Base-by-base conservation (phyloP, 2,329 filamentous ascomycete genomes). In the Cordyceps fumosorosea region DNA sequence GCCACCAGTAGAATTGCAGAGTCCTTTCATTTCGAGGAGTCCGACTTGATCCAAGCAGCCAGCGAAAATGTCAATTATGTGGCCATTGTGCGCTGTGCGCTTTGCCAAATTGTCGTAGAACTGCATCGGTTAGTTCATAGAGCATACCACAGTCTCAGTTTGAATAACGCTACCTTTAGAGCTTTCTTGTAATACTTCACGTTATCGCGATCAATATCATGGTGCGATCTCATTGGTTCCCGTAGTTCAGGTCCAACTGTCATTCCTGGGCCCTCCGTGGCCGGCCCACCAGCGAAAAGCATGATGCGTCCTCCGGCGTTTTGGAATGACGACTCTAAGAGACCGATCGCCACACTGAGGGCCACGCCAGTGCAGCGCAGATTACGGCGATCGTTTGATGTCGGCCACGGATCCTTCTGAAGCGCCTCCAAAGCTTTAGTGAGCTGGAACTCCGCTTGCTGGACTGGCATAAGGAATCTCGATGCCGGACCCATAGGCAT, bases 161-260 rank as follows among this genome's bases (percentile, higher is more conserved):
- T 26, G 2, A 12, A 14, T 2, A n/a, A 53, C 47, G 14, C 6
- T 75, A 91, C 89, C 86, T 98, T 99, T 56, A 97, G 78, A 24
- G 95, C 95, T 79, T 99, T 99, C 83, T 99, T 99, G 80, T 96
- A 98, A 78, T 98, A 97, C 77, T 99, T 99, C 79, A 96, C 96
- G 74, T 97, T 97, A 76, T 99, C 95, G 63, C 93, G 87, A 74
- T 99, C 95, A 75, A 99, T 99, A 71, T 99, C 95, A 76, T 99
- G 95, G 77, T 99, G 95, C 48, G 93, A 98, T 72, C 95, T 89
- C 67, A 99, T 98, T 11, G 96, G 92, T 74, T 99, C 95, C 74
- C 93, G 89, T 67, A 99, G 80, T 77, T 99, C 95, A 26, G 95
- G 91, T 2, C 93, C 93, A 72, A 99, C 95, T 37, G 99, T 95